Base-by-base conservation (phyloP, 345 rosid genomes). In the Eucalyptus sideroxylon region DNA sequence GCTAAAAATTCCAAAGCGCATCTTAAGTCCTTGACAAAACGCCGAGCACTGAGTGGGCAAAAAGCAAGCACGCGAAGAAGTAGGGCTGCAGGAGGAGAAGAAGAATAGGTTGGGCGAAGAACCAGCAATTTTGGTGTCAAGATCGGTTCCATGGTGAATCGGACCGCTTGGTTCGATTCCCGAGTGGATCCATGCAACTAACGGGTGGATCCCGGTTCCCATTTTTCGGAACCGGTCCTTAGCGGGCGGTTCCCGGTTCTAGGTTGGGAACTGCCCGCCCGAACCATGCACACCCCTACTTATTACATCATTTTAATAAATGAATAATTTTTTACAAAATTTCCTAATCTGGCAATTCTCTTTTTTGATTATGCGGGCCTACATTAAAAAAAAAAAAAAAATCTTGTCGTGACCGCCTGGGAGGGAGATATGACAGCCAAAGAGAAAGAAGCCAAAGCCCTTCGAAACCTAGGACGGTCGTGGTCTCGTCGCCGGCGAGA, bases 181-280 rank as follows among this genome's bases (percentile, higher is more conserved):
- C 6, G 1, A 6, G 6, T 50, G 6, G 50, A 50, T 50, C 16
- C 1, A 49, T 49, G 16, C 16, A 5, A 13, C 16, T 49, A 49
- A 49, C 2, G 2, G 6, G 6, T 49, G 6, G 16, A 50, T 50
- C 51, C 0, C 16, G 6, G 1, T 14, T 50, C 0, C 17, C 7
- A 50, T 2, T 14, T 50, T 50, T 14, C 0, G 3, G 0, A 50
- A 14, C 6, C 1, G 6, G 16, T 50, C 6, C 16, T 50, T 50
- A 50, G 50, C 1, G 6, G 6, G 1, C 50, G 6, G 6, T 49
- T 49, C 0, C 1, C 2, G 16, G 3, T 15, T 50, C 51, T 14
- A 50, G 0, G 51, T 50, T 0, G 7, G 17, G 17, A 50, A 15
- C 6, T 1, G 51, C 17, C 51, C 1, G 0, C 1, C 3, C 17